Percentiles rank a stretch among this genome's conserved stretches.
Evolutionary conservation across 257 asterid genomes (phyloP).

Genomic region (Mitragyna speciosa): DNA sequence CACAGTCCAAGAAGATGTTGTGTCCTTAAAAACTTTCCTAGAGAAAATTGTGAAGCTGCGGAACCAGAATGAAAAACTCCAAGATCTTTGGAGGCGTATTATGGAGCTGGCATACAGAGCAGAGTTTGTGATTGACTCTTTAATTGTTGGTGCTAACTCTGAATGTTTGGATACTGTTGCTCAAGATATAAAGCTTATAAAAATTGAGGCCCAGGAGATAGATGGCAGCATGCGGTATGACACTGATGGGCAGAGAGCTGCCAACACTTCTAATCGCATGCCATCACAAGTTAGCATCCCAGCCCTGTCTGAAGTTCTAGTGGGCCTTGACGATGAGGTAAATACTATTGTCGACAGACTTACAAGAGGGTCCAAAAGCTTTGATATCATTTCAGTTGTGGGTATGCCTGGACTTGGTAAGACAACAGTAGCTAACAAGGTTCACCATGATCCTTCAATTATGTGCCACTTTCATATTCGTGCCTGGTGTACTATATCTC

Average conservation of each 20-base stretch:
- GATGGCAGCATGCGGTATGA: too few relatives aligned
- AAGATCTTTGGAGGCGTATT: background rate
- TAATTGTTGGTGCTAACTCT: background rate
- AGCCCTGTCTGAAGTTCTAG: background rate
- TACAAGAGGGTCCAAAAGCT: background rate
- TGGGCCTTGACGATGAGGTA: background rate
- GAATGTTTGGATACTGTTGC: background rate
- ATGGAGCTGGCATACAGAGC: background rate
- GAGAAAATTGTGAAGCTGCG: background rate
- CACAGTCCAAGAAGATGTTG: background rate
- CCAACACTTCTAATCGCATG: background rate
- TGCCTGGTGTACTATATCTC: conserved; percentile 11
- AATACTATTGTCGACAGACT: background rate
- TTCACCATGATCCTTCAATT: background rate
- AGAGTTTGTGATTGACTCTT: background rate
- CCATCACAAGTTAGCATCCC: background rate
- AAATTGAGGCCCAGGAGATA: background rate
- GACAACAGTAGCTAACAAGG: conserved; percentile 2
- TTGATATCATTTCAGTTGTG: background rate
- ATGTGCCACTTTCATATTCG: background rate
- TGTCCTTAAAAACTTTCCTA: background rate
- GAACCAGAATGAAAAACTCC: background rate
- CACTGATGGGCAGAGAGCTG: background rate
- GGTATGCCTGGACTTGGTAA: conserved; percentile 16
- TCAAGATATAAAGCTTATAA: background rate